These are phyloP conservation scores for Phytophthora tentaculata DNA, from an alignment of 352 stramenopile species.

Conservation along the genomic window DNA sequence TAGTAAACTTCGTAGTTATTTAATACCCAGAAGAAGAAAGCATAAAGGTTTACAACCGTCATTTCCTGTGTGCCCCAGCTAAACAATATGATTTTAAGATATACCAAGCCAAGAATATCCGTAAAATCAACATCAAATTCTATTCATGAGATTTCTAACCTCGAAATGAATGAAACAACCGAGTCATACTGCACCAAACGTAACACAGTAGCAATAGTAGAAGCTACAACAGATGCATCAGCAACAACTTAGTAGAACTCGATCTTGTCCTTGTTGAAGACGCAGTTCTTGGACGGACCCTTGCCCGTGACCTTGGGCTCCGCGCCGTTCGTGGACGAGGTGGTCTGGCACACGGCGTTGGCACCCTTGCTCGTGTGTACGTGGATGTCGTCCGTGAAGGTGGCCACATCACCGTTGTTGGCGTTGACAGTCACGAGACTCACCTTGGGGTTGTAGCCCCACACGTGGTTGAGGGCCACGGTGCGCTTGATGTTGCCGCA, in stretches of 20 bases:
- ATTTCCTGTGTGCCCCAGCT: too few relatives aligned
- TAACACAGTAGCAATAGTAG: not conserved
- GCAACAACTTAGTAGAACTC: slow-evolving; percentile 27
- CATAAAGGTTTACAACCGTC: too few relatives aligned
- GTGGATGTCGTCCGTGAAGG: slow-evolving; percentile 38
- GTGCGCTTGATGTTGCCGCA: slow-evolving; percentile 37
- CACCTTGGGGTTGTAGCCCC: slow-evolving; percentile 43
- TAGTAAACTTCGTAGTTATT: too few relatives aligned
- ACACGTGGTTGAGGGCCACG: slow-evolving; percentile 44
- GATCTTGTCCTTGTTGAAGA: slow-evolving; percentile 43
- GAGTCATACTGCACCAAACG: not conserved
- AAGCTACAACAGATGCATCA: not conserved
- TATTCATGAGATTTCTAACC: not conserved
- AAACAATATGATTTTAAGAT: too few relatives aligned
- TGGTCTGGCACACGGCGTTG: slow-evolving; percentile 35
- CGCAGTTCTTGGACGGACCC: slow-evolving; percentile 36
- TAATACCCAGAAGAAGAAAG: too few relatives aligned
- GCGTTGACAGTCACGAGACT: slow-evolving; percentile 46
- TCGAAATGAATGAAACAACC: not conserved
- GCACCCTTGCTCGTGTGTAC: slow-evolving; percentile 34
- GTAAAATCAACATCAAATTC: not conserved
- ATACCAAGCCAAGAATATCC: too few relatives aligned
- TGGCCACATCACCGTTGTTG: slow-evolving; percentile 35
- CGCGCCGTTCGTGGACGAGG: slow-evolving; percentile 31
- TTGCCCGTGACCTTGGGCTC: slow-evolving; percentile 35